A percentile compares a stretch with the other conserved stretches of the same genome.
These are phyloP conservation scores for Taphrina populina DNA, from an alignment of 1,139 yeast genomes.

Conservation along the genomic window DNA sequence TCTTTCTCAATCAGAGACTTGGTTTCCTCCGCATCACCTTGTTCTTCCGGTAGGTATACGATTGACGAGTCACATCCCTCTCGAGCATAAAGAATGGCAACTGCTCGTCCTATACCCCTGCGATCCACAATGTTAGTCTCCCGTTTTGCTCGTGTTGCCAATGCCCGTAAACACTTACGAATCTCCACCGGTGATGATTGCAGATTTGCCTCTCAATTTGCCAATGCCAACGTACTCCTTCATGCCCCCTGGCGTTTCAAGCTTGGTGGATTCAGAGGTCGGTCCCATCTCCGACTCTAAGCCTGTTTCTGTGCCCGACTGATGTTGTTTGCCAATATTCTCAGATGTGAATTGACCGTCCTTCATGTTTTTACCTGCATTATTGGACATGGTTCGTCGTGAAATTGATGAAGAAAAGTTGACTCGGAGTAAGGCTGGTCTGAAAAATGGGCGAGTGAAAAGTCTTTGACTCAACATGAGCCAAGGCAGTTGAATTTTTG, in stretches of 20 bases:
- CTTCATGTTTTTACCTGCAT: conserved; percentile 17
- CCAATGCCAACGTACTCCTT: conserved; percentile 30
- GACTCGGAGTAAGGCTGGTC: too few relatives aligned
- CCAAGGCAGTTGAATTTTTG: too few relatives aligned
- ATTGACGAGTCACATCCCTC: conserved; percentile 32
- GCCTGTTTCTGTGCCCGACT: conserved; percentile 16
- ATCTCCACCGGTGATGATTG: conserved; percentile 35
- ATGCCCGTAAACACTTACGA: conserved; percentile 1
- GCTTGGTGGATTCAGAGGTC: conserved; percentile 30
- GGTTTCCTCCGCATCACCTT: conserved; percentile 33
- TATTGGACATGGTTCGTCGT: conserved; percentile 15
- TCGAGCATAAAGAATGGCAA: conserved; percentile 34
- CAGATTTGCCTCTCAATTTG: conserved; percentile 27
- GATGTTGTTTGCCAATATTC: conserved; percentile 26
- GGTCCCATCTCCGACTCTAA: conserved; percentile 30
- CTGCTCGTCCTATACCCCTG: conserved; percentile 35
- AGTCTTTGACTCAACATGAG: too few relatives aligned
- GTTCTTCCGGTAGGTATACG: conserved; percentile 34
- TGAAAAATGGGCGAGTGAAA: too few relatives aligned
- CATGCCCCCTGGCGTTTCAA: conserved; percentile 29
- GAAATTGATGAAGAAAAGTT: too few relatives aligned
- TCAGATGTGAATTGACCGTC: conserved; percentile 24
- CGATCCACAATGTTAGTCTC: neutral
- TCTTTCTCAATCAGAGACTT: conserved; percentile 32
- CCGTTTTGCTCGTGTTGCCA: too few relatives aligned